Evolutionary conservation across 2,329 filamentous ascomycete species (phyloP).

Genomic region (Dactylonectria estremocensis): DNA sequence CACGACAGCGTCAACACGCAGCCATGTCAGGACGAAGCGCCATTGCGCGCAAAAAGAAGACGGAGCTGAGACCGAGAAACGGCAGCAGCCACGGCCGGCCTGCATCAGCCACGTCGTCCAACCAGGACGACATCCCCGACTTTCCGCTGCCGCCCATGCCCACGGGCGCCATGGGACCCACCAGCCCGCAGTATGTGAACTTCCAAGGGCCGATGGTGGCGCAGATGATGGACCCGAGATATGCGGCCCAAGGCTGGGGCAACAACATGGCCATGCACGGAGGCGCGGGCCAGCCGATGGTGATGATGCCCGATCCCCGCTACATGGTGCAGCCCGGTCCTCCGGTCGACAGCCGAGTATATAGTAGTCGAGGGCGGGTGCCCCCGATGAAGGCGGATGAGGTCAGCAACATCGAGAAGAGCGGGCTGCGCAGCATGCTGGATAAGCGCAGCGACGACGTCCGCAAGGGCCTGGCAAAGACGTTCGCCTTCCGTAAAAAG

Average conservation of each 20-base stretch:
- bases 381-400: slow-evolving; percentile 65
- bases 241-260: slow-evolving; percentile 22
- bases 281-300: slow-evolving; percentile 27
- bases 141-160: slow-evolving; percentile 53
- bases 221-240: slow-evolving; percentile 26
- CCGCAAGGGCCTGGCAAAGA: slow-evolving; percentile 67
- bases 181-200: slow-evolving; percentile 61
- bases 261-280: slow-evolving; percentile 20
- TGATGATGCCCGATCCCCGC: slow-evolving; percentile 39
- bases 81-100: slow-evolving; percentile 45
- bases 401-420: slow-evolving; percentile 69
- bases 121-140: slow-evolving; percentile 53
- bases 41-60: slow-evolving; percentile 72
- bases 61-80: slow-evolving; percentile 60
- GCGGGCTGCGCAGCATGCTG: slow-evolving; percentile 65
- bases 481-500: slow-evolving; percentile 66
- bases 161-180: slow-evolving; percentile 56
- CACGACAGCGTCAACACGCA: not conserved
- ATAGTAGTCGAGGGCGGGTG: slow-evolving; percentile 59
- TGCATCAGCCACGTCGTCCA: slow-evolving; percentile 57
- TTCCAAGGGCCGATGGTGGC: slow-evolving; percentile 21
- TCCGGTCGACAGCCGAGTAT: slow-evolving; percentile 58
- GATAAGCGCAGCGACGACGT: slow-evolving; percentile 72
- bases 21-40: slow-evolving; percentile 72
- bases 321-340: slow-evolving; percentile 47